Evolutionary conservation across 371 early-diverging fungal genomes (phyloP).

Genomic region (Mortierella sp.): DNA sequence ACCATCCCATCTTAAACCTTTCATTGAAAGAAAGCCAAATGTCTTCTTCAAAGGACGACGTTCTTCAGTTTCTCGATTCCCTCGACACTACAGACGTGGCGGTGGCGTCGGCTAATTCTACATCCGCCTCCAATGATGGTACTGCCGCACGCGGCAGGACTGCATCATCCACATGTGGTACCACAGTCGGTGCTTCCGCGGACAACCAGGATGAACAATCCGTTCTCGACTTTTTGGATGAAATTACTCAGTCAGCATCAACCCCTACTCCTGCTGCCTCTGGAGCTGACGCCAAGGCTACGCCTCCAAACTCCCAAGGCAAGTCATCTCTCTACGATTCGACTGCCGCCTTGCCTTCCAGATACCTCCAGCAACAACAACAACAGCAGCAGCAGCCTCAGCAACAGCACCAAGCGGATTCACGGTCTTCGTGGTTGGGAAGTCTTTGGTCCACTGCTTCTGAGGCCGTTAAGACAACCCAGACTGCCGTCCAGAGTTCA

Average conservation of each 20-base stretch:
- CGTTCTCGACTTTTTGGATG: constrained; percentile 57
- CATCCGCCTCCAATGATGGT: constrained; percentile 3
- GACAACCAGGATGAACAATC: constrained; percentile 52
- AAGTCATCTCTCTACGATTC: constrained; percentile 22
- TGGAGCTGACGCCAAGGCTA: constrained; percentile 10
- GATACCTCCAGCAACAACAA: constrained; percentile 40
- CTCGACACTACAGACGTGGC: constrained; percentile 35
- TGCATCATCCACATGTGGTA: constrained; percentile 1
- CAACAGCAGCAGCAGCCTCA: constrained; percentile 42
- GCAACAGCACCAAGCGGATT: constrained; percentile 22
- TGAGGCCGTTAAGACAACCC: constrained; percentile 56
- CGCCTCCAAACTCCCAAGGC: constrained; percentile 22
- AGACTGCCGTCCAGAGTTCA: constrained; percentile 56
- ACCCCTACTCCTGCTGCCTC: constrained; percentile 21
- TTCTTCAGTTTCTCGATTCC: constrained; percentile 57
- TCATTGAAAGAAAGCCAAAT: constrained; percentile 10
- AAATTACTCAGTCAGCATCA: constrained; percentile 54
- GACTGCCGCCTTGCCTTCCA: constrained; percentile 27
- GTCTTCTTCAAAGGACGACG: constrained; percentile 54
- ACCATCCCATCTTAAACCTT: neutral
- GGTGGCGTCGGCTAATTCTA: neutral
- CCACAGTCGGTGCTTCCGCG: neutral
- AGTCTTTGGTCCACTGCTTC: constrained; percentile 55
- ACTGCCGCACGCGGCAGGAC: constrained; percentile 20
- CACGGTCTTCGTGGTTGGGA: constrained; percentile 49